A percentile compares a stretch with the other conserved stretches of the same genome.
These are phyloP conservation scores for Tylopilus plumbeoviolaceoides DNA, from an alignment of 768 basidiomycete species.

Conservation along the genomic window DNA sequence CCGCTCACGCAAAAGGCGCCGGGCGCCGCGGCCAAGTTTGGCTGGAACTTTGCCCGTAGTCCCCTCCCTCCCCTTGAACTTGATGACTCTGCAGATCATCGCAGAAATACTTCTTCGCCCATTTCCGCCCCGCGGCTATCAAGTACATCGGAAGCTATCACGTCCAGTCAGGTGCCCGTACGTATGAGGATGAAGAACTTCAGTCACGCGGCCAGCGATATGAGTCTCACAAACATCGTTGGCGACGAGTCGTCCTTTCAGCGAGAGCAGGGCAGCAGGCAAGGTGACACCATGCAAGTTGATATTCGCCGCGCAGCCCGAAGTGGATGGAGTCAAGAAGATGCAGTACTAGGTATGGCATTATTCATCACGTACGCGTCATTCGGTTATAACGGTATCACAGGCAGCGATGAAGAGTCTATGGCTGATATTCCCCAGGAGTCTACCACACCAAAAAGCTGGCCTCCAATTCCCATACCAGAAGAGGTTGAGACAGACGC, in stretches of 20 bases:
- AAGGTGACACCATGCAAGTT: conserved; percentile 27
- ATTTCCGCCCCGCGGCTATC: conserved; percentile 23
- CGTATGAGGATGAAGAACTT: conserved; percentile 35
- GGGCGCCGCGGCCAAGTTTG: conserved; percentile 30
- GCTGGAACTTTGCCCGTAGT: conserved; percentile 39
- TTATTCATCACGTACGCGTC: neutral
- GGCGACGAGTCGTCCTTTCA: conserved; percentile 22
- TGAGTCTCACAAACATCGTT: conserved; percentile 22
- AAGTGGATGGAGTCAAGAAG: conserved; percentile 15
- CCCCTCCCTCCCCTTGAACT: conserved; percentile 40
- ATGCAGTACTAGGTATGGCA: conserved; percentile 18
- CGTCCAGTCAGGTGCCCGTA: conserved; percentile 44
- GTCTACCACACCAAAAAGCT: conserved; percentile 27
- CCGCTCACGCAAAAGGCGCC: conserved; percentile 11
- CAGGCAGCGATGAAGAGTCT: conserved; percentile 40
- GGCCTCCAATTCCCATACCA: conserved; percentile 10
- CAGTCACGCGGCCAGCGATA: conserved; percentile 16
- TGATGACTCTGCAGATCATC: conserved; percentile 22
- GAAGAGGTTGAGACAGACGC: conserved; percentile 21
- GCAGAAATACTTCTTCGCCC: conserved; percentile 22
- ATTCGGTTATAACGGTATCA: neutral
- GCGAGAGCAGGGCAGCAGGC: conserved; percentile 25
- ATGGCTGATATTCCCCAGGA: conserved; percentile 13
- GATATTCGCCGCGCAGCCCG: conserved; percentile 22
- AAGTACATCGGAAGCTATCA: conserved; percentile 22